Conservation (phyloP, 2,329 filamentous ascomycete genomes). For the Cercospora zeina region DNA sequence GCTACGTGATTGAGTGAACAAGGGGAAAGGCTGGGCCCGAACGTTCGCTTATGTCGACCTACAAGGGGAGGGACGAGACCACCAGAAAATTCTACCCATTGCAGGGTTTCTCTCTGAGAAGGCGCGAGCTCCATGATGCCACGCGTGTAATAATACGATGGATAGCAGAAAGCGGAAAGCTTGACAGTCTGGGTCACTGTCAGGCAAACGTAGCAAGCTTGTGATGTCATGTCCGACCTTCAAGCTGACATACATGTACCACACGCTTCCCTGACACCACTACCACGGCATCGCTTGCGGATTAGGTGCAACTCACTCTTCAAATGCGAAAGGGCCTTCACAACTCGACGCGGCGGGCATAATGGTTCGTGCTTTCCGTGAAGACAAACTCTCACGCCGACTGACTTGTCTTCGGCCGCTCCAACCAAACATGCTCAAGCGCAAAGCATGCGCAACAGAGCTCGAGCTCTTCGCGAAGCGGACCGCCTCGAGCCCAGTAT, state of each 20-base stretch:
- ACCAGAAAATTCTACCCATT: neutral
- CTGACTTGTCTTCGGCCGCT: neutral
- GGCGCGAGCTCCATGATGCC: neutral
- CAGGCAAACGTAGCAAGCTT: neutral
- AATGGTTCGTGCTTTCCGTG: neutral
- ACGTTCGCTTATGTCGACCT: neutral
- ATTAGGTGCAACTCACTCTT: too few species aligned
- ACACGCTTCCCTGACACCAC: too few species aligned
- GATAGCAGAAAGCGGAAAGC: neutral
- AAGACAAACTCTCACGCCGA: neutral
- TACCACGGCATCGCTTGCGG: too few species aligned
- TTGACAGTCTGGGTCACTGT: neutral
- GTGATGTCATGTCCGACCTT: neutral
- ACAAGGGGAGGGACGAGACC: neutral
- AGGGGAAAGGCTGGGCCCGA: neutral
- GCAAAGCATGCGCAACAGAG: neutral
- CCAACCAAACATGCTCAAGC: neutral
- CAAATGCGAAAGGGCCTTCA: neutral
- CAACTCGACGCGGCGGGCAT: neutral
- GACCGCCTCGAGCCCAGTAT: neutral
- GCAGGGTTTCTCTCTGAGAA: neutral
- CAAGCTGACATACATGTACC: neutral
- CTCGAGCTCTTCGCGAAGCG: neutral
- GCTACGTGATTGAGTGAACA: neutral
- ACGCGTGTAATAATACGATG: neutral